Conservation (phyloP, 2,329 filamentous ascomycete genomes). For the Penicillium sumatraense region DNA sequence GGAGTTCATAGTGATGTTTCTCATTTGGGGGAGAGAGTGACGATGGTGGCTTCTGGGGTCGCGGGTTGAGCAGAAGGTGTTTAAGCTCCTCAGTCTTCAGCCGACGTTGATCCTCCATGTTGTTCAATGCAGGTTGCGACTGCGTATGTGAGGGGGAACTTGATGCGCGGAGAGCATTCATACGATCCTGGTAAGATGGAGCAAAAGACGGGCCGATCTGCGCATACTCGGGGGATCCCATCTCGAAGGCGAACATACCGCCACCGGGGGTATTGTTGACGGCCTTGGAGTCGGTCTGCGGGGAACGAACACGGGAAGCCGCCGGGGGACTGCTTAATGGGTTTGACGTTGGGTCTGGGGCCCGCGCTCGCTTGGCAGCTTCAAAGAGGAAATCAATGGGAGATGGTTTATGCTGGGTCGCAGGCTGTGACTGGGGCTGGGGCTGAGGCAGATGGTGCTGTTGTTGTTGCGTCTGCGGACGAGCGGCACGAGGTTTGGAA, state of each 20-base stretch:
- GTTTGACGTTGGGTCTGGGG: conserved; percentile 52
- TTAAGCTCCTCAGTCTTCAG: conserved; percentile 52
- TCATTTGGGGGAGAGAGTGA: conserved; percentile 28
- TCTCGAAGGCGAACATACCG: conserved; percentile 70
- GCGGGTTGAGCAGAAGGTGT: conserved; percentile 49
- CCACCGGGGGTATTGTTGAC: conserved; percentile 54
- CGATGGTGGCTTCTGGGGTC: conserved; percentile 40
- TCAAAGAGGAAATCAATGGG: conserved; percentile 90
- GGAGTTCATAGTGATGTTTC: conserved; percentile 21
- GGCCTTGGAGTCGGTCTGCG: conserved; percentile 44
- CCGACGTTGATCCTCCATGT: conserved; percentile 46
- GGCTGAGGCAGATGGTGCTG: not conserved
- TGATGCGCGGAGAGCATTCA: conserved; percentile 47
- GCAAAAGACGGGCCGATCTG: conserved; percentile 70
- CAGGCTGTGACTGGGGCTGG: conserved; percentile 18
- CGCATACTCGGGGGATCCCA: conserved; percentile 61
- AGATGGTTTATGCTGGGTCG: conserved; percentile 63
- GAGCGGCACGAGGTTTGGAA: conserved; percentile 49
- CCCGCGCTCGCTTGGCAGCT: conserved; percentile 72
- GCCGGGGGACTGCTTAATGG: conserved; percentile 49
- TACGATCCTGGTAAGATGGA: conserved; percentile 56
- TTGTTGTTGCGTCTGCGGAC: conserved; percentile 21
- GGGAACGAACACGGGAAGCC: conserved; percentile 56
- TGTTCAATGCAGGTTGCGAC: conserved; percentile 25
- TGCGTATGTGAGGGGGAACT: conserved; percentile 29